Conservation (phyloP, 1,284 basidiomycete genomes). For the Papiliotrema nemorosa region DNA sequence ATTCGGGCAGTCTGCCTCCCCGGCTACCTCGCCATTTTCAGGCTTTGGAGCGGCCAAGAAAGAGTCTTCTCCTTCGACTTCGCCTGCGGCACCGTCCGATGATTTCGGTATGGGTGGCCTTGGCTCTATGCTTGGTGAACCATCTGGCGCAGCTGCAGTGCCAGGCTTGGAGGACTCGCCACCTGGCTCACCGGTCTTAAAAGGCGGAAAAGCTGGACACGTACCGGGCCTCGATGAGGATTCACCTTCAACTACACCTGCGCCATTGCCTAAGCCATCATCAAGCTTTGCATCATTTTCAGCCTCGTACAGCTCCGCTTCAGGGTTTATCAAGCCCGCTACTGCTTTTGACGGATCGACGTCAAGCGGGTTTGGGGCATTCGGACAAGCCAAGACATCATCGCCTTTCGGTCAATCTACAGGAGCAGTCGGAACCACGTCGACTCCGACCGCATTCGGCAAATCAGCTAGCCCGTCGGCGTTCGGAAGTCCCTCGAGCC, state of each 20-base stretch:
- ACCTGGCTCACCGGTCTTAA: conserved; percentile 23
- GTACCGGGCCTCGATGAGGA: conserved; percentile 3
- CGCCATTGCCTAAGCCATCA: neutral
- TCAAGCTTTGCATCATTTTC: conserved; percentile 1
- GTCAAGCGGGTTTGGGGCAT: conserved; percentile 24
- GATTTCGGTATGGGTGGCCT: conserved; percentile 40
- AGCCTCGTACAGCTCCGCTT: conserved; percentile 10
- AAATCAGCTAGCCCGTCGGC: conserved; percentile 8
- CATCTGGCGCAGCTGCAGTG: conserved; percentile 13
- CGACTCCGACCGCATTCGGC: conserved; percentile 10
- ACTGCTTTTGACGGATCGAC: conserved; percentile 34
- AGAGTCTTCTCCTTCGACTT: neutral
- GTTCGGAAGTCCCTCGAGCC: conserved; percentile 14
- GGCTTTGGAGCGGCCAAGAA: neutral
- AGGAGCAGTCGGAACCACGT: conserved; percentile 1
- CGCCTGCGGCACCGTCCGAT: conserved; percentile 9
- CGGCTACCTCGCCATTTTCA: neutral
- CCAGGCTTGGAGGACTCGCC: conserved; percentile 34
- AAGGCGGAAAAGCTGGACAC: neutral
- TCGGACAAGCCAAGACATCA: conserved; percentile 16
- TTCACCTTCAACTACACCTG: conserved; percentile 9
- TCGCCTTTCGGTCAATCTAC: conserved; percentile 2
- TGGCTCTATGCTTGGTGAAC: conserved; percentile 24
- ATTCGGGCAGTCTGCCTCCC: conserved; percentile 2
- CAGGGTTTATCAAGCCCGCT: conserved; percentile 43